These are phyloP conservation scores for Globisporangium heterothallicum DNA, from an alignment of 352 stramenopile genomes.

Conservation along the genomic window DNA sequence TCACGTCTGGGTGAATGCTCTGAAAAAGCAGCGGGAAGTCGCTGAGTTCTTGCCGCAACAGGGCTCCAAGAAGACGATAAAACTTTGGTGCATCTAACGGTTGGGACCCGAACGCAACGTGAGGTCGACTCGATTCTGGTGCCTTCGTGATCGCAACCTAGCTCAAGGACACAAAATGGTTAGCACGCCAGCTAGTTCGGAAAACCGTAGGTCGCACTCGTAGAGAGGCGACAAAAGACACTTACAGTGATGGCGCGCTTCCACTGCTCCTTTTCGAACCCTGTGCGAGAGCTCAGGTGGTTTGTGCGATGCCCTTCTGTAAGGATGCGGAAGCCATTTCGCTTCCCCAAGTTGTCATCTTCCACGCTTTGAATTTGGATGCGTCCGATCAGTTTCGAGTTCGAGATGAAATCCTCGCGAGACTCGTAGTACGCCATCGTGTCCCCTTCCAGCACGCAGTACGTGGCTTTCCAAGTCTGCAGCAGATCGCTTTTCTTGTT, in stretches of 20 bases:
- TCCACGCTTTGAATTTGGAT: conserved; percentile 64
- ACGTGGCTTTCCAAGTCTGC: conserved; percentile 59
- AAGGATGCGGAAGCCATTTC: conserved; percentile 58
- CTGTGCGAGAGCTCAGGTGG: conserved; percentile 68
- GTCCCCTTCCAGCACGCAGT: conserved; percentile 76
- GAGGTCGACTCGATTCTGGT: conserved; percentile 31
- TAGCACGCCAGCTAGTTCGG: background rate
- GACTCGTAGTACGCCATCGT: conserved; percentile 77
- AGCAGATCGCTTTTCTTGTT: conserved; percentile 82
- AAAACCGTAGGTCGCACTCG: no score
- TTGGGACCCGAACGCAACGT: conserved; percentile 71
- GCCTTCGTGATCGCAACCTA: conserved; percentile 58
- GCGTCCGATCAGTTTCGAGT: conserved; percentile 68
- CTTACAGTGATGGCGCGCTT: conserved; percentile 61
- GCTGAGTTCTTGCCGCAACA: conserved; percentile 63
- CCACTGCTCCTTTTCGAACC: conserved; percentile 81
- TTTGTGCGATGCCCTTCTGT: conserved; percentile 65
- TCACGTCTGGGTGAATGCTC: conserved; percentile 70
- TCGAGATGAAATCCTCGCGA: conserved; percentile 77
- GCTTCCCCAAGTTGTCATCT: conserved; percentile 62
- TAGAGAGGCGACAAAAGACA: background rate
- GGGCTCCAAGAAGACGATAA: conserved; percentile 57
- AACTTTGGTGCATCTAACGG: conserved; percentile 63
- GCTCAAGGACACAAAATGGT: background rate
- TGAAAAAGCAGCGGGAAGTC: conserved; percentile 75